phyloP scores from a whole-genome alignment of 495 filamentous ascomycete species.

The Aspergillus carlsbadensis region DNA sequence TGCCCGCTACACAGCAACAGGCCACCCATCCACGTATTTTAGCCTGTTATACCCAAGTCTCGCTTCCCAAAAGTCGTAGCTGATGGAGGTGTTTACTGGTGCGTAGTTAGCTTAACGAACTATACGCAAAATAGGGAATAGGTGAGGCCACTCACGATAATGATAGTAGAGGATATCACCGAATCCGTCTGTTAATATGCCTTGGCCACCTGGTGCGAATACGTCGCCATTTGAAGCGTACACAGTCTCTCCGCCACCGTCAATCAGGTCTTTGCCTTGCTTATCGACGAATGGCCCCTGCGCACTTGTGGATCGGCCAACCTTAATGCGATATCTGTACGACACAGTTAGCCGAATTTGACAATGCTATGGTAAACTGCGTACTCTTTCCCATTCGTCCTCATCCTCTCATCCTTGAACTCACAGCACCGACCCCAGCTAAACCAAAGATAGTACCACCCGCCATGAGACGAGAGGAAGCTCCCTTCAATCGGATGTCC shows the following conservation, averaged over 20 bases:
- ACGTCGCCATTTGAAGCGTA: conserved; percentile 48
- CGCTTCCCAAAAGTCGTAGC: conserved; percentile 42
- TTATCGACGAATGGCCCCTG: conserved; percentile 45
- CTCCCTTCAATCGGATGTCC: conserved; percentile 44
- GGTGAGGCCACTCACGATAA: conserved; percentile 37
- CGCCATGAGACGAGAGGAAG: conserved; percentile 54
- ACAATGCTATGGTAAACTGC: conserved; percentile 6
- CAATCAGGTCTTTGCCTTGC: conserved; percentile 32
- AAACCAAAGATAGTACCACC: conserved; percentile 72
- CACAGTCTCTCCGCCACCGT: conserved; percentile 43
- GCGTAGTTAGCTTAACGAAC: conserved; percentile 4
- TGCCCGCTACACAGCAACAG: conserved; percentile 23
- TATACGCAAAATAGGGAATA: not conserved
- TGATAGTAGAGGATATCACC: conserved; percentile 49
- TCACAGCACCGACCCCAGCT: conserved; percentile 70
- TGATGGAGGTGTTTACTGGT: conserved; percentile 42
- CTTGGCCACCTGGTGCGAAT: conserved; percentile 49
- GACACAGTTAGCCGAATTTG: not conserved
- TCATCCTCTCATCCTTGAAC: conserved; percentile 43
- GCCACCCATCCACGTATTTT: conserved; percentile 46
- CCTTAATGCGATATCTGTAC: conserved; percentile 43
- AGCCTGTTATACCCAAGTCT: conserved; percentile 44
- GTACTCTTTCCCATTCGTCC: conserved; percentile 63
- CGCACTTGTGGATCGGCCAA: conserved; percentile 36
- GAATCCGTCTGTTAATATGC: conserved; percentile 32